Base-by-base conservation (phyloP, 2,329 filamentous ascomycete species). In the Apiospora arundinis region DNA sequence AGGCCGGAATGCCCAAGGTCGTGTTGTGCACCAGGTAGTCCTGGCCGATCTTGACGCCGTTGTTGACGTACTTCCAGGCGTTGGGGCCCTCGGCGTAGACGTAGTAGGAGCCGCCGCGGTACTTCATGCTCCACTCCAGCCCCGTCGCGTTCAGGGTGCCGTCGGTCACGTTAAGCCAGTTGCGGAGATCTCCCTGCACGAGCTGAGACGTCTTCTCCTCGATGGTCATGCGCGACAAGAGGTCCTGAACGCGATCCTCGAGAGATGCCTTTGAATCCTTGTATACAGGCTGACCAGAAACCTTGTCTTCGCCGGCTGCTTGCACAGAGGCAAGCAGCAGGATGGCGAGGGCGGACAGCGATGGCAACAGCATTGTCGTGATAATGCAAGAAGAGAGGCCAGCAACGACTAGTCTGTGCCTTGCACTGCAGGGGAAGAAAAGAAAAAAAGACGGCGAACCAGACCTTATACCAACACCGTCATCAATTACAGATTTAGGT, bases 51-150 rank as follows among this genome's bases (percentile, higher is more conserved):
- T 89, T 89, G 75, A 93, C 87, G 67, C 90, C 90, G 25, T 88
- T 84, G 37, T 88, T 86, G 65, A 94, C 86, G 82, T 87, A 90
- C 69, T 89, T 85, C 83, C 90, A 91, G 25, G 87, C 82, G 69
- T 92, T 85, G 0, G 91, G 88, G 70, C 92, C 88, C 48, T 92
- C 92, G 7, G 93, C 92, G 77, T 93, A 94, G 79, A 93, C 92
- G 77, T 93, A 94, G 79, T 93, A 92, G 68, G 89, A 87, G 48
- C 92, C 91, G n/a, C 89, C 89, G 45, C 91, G 89, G 75, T 86
- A 84, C 45, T 86, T 83, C 85, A 93, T 92, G 77, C 89, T 93
- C 82, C 87, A 90, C 66, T 86, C 89, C 14, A 94, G 83, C 0
- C 91, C 92, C 0, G 87, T 89, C 69, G 87, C 83, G 77, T 94